Evolutionary conservation across 1,139 yeast species (phyloP), one percentile per base, ranked within the genome.

Genomic region (Blastobotrys proliferans): DNA sequence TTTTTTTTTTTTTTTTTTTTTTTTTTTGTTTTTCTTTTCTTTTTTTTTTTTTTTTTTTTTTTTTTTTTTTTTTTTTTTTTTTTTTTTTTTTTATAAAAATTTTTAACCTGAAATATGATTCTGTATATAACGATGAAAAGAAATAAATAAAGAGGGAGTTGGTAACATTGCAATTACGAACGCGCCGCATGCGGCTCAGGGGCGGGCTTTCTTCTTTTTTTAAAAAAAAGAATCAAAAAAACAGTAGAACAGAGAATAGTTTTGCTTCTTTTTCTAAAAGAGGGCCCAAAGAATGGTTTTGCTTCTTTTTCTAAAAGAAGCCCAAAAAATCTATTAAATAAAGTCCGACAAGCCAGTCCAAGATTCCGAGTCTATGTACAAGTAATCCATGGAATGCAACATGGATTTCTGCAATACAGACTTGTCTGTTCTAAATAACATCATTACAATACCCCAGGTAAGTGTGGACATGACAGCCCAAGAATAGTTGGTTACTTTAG

Each of bases 361-460:
- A 11, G 54, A 50, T 51, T 65, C 64, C 21, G 64, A 56, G 45
- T 70, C 74, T 18, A 81, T 82, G 56, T 83, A 83, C 35, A 83
- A 76, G 56, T 79, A 83, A 41, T 79, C 77, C 86, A 84, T 79
- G 43, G 85, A 77, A 51, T 77, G 79, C 53, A 83, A 72, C 70
- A 84, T 68, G 4, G 86, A 77, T 46, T 76, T 72, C 57, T 83
- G 92, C 44, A 84, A 68, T 54, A 75, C 74, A 41, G 72, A 73
- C 6, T 84, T 83, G 50, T 83, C 82, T 49, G 69, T 68, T 49
- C 81, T 75, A 62, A 81, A 83, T 43, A 84, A 69, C 54, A 76
- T 71, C 92, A 84, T 83, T 39, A 83, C 86, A 40, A 76, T 61
- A 0, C 81, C 94, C 94, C 94, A 84, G 8, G 81, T 71, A 6